Conservation (phyloP, 2,329 filamentous ascomycete genomes). For the Nothomitra cinnamomea region DNA sequence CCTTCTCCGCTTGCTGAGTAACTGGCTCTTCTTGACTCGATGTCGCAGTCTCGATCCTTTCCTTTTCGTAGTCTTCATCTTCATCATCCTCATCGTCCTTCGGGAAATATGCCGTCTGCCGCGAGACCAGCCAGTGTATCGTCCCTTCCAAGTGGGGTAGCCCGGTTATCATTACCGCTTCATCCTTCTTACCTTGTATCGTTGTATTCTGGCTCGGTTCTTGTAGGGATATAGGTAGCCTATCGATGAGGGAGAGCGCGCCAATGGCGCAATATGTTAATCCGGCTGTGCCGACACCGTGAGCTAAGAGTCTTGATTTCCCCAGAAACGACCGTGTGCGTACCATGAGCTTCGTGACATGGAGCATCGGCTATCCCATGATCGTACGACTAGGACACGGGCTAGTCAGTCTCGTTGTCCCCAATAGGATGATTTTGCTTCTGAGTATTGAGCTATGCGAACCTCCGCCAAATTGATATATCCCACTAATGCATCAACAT, state of each 20-base stretch:
- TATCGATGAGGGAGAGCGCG: constrained; percentile 58
- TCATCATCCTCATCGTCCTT: constrained; percentile 26
- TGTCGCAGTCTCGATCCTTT: constrained; percentile 5
- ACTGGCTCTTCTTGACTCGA: constrained; percentile 1
- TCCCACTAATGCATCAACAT: constrained; percentile 49
- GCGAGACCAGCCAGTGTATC: constrained; percentile 28
- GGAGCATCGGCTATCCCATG: constrained; percentile 67
- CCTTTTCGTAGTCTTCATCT: not conserved
- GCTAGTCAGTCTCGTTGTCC: not conserved
- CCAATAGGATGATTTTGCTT: not conserved
- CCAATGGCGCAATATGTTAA: constrained; percentile 81
- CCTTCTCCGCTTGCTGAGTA: constrained; percentile 8
- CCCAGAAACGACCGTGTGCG: constrained; percentile 14
- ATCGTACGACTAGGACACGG: constrained; percentile 51
- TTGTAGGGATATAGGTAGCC: constrained; percentile 26
- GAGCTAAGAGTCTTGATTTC: constrained; percentile 1
- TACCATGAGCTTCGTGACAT: constrained; percentile 70
- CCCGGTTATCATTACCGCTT: not conserved
- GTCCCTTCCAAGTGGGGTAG: constrained; percentile 20
- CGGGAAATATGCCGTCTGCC: constrained; percentile 28
- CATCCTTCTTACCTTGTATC: not conserved
- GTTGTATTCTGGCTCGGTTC: not conserved
- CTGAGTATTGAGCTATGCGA: constrained; percentile 11
- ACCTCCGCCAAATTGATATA: constrained; percentile 54
- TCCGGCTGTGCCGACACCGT: constrained; percentile 40